Base-by-base conservation (phyloP, 495 filamentous ascomycete species). In the Chlorociboria aeruginascens region DNA sequence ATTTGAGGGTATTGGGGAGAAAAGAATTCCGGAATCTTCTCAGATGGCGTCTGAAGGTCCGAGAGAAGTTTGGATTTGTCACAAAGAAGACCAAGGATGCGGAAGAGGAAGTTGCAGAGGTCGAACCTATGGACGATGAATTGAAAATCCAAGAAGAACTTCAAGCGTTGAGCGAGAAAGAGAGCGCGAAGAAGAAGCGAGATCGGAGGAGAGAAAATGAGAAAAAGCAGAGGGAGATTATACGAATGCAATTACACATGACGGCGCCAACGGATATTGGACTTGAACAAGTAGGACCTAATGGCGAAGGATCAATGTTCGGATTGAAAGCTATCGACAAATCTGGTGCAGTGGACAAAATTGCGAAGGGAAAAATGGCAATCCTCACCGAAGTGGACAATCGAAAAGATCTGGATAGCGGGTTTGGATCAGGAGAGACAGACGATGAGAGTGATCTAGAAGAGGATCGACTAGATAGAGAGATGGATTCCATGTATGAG, bases 201-300 rank as follows among this genome's bases (percentile, higher is more conserved):
- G 83, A 89, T 56, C 71, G 82, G 49, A 70, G 87, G 50, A 81
- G 75, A 55, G 86, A 89, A 34, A 96, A 96, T 52, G 89, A 95
- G 63, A 79, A 79, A 59, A 95, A 89, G 66, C 80, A 83, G 53
- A 88, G 83, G 62, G 89, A 95, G 48, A 89, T 95, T 46, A 70
- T 89, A 29, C 83, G 92, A 40, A 79, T 97, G 82, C 93, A 98
- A 65, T 77, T 98, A 70, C 78, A 95, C 64, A 97, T 98, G 93
- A 86, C 81, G 12, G 83, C 87, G 1, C 90, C 92, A 12, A 89
- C 85, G 71, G 93, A 98, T 51, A 93, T 98, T 54, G 92, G 92
- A 53, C 81, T 92, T 69, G 90, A 96, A 61, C 87, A 95, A 61
- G 67, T 73, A n/a, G 85, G 85, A 10, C 81, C 83, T 1, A 65